Percentiles rank a stretch among this genome's conserved stretches.
Conservation (phyloP, 495 filamentous ascomycete genomes). For the Cryomyces antarcticus region DNA sequence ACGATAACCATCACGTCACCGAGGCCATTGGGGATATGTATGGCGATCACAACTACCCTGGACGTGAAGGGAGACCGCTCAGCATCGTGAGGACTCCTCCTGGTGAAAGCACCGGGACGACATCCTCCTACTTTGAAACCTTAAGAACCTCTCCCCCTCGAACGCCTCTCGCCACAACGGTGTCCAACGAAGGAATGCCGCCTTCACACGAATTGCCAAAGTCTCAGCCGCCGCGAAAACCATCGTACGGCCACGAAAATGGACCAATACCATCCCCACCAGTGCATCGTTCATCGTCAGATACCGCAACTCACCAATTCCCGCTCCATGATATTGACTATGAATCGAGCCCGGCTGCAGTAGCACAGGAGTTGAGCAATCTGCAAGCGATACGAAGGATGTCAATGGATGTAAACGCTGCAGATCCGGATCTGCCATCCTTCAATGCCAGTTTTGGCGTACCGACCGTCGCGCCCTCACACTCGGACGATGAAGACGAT, state of each 20-base stretch:
- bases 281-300: constrained; percentile 31
- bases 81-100: constrained; percentile 42
- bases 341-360: constrained; percentile 71
- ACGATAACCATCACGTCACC: constrained; percentile 86
- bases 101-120: constrained; percentile 13
- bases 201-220: constrained; percentile 2
- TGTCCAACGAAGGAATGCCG: constrained; percentile 11
- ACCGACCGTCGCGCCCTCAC: constrained; percentile 54
- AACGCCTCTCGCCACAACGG: constrained; percentile 4
- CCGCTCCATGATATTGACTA: constrained; percentile 85
- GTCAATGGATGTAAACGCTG: constrained; percentile 92
- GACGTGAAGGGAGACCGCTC: constrained; percentile 33
- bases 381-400: constrained; percentile 85
- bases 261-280: constrained; percentile 36
- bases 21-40: constrained; percentile 96
- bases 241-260: constrained; percentile 29
- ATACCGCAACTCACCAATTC: constrained; percentile 55
- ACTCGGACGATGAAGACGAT: constrained; percentile 65
- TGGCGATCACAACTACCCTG: constrained; percentile 50
- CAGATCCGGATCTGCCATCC: constrained; percentile 84
- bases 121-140: constrained; percentile 23
- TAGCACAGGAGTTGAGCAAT: constrained; percentile 89
- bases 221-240: constrained; percentile 15
- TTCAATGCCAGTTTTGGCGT: constrained; percentile 44
- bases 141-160: constrained; percentile 5